phyloP scores from a whole-genome alignment of 2,329 filamentous ascomycete genomes.

The Apiospora malaysiana region DNA sequence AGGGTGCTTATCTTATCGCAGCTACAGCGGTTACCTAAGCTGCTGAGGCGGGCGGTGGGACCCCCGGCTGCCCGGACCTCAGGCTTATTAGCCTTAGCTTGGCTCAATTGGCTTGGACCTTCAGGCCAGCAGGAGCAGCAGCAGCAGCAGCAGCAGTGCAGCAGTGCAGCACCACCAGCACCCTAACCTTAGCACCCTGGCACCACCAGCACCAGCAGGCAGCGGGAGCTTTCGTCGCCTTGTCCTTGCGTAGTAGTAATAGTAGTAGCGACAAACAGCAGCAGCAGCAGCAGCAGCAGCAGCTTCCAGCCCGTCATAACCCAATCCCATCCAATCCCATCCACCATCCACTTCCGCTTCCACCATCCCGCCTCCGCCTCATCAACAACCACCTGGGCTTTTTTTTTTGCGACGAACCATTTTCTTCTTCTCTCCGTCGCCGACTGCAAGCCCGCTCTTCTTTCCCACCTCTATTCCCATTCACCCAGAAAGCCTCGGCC shows the following conservation, averaged over 20 bases:
- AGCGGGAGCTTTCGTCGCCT: slow-evolving; percentile 36
- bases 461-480: slow-evolving; percentile 9
- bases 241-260: slow-evolving; percentile 22
- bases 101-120: too few species aligned
- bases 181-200: slow-evolving; percentile 26
- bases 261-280: too few species aligned
- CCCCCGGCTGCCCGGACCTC: background rate
- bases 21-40: background rate
- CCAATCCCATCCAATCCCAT: slow-evolving; percentile 21
- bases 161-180: slow-evolving; percentile 21
- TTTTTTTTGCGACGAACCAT: background rate
- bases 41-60: background rate
- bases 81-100: too few species aligned
- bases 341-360: slow-evolving; percentile 20
- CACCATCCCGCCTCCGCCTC: background rate
- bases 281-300: too few species aligned
- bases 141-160: background rate
- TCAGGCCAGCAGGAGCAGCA: background rate
- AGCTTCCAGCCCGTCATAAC: slow-evolving; percentile 23
- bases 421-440: background rate
- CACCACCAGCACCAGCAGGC: slow-evolving; percentile 26
- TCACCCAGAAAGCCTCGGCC: slow-evolving; percentile 17
- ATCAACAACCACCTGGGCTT: background rate
- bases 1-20: slow-evolving; percentile 4
- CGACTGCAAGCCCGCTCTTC: background rate